phyloP scores from a whole-genome alignment of 2,329 filamentous ascomycete genomes.

The Sclerotinia spermophila region DNA sequence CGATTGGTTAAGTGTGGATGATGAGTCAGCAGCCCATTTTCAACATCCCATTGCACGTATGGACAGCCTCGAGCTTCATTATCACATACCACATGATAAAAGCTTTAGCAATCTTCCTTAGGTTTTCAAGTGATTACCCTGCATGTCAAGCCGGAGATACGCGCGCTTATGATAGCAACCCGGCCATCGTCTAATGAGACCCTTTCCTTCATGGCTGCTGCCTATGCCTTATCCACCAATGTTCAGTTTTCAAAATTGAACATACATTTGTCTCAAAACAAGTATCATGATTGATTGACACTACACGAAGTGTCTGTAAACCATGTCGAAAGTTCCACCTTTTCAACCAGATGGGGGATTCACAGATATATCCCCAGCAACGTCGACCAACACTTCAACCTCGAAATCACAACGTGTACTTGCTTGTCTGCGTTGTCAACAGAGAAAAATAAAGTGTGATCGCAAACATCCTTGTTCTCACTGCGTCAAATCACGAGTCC shows the following conservation, averaged over 20 bases:
- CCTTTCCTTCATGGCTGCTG: neutral
- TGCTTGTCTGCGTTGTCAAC: slow-evolving; percentile 69
- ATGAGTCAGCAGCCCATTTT: neutral
- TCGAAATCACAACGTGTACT: slow-evolving; percentile 35
- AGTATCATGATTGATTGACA: neutral
- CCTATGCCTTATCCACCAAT: neutral
- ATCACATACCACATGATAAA: neutral
- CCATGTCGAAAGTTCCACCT: neutral
- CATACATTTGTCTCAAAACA: neutral
- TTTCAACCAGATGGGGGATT: neutral
- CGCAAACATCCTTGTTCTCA: slow-evolving; percentile 68
- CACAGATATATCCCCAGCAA: neutral
- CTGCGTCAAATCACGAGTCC: slow-evolving; percentile 58
- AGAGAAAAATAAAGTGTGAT: slow-evolving; percentile 72
- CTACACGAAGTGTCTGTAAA: too few relatives aligned
- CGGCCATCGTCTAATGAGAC: neutral
- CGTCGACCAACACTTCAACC: neutral
- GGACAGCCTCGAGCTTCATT: neutral
- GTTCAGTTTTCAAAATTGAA: neutral
- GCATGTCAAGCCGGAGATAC: neutral
- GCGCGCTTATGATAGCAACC: neutral
- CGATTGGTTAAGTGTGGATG: neutral
- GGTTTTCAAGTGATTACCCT: neutral
- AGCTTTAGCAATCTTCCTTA: neutral
- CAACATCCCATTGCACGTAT: neutral